phyloP scores from a whole-genome alignment of 2,329 filamentous ascomycete species.

The Aureobasidium sp. region DNA sequence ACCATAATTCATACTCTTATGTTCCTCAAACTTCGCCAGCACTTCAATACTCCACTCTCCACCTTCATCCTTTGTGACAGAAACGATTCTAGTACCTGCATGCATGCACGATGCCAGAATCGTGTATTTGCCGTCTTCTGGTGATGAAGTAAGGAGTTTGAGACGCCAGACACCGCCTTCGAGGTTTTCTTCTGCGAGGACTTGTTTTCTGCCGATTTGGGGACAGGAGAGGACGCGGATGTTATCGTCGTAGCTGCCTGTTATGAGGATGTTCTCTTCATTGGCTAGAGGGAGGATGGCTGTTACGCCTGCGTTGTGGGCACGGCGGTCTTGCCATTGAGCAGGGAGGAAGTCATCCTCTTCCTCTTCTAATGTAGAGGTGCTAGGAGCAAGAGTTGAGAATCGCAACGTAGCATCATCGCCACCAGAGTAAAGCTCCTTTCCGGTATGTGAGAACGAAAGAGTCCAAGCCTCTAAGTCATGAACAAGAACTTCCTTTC shows the following conservation, averaged over 20 bases:
- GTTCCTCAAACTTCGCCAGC: constrained; percentile 69
- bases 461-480: constrained; percentile 68
- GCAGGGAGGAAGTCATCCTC: not conserved
- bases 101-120: constrained; percentile 94
- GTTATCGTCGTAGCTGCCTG: constrained; percentile 86
- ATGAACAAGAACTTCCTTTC: constrained; percentile 31
- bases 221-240: constrained; percentile 58
- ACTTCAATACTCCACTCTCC: constrained; percentile 56
- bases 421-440: constrained; percentile 60
- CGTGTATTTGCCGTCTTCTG: constrained; percentile 29
- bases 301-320: constrained; percentile 79
- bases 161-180: constrained; percentile 84
- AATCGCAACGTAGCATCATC: constrained; percentile 60
- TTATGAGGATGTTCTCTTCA: constrained; percentile 57
- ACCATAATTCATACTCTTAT: constrained; percentile 93
- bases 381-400: constrained; percentile 18
- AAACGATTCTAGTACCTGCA: constrained; percentile 65
- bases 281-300: constrained; percentile 64
- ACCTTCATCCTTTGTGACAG: constrained; percentile 31
- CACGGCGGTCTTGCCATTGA: constrained; percentile 46
- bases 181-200: constrained; percentile 60
- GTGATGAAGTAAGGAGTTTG: constrained; percentile 47
- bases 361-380: not conserved
- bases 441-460: constrained; percentile 40
- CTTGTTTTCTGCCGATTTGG: constrained; percentile 35